Evolutionary conservation across 106 monocot genomes (phyloP).

Genomic region (Platanthera zijinensis): DNA sequence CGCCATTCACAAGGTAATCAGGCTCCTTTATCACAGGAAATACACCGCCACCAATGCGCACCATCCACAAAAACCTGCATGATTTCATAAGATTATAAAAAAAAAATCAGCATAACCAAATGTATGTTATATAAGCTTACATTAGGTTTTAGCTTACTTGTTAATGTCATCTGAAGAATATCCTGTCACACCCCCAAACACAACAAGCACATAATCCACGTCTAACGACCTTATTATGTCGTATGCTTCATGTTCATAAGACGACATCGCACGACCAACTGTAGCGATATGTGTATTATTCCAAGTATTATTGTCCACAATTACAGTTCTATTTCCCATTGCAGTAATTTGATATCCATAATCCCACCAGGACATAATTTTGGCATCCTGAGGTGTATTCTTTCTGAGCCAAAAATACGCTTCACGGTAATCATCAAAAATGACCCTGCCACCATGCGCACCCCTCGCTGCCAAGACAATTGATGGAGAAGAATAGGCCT

Average conservation of each 20-base stretch:
- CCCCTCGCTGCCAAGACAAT: slow-evolving; percentile 72
- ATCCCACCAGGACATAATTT: slow-evolving; percentile 88
- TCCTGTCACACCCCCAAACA: slow-evolving; percentile 74
- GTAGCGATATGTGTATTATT: slow-evolving; percentile 84
- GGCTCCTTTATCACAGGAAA: slow-evolving; percentile 84
- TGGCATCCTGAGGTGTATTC: slow-evolving; percentile 75
- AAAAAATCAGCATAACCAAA: not conserved
- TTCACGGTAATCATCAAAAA: slow-evolving; percentile 82
- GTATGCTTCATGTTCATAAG: slow-evolving; percentile 73
- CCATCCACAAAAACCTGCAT: slow-evolving; percentile 77
- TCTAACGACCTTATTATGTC: slow-evolving; percentile 70
- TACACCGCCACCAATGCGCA: slow-evolving; percentile 80
- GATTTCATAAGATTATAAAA: not conserved
- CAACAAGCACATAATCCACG: slow-evolving; percentile 79
- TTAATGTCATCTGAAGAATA: slow-evolving; percentile 89
- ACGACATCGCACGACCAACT: slow-evolving; percentile 76
- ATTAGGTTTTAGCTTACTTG: slow-evolving; percentile 34
- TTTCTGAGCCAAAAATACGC: slow-evolving; percentile 82
- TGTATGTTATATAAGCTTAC: not conserved
- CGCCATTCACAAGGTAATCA: slow-evolving; percentile 83
- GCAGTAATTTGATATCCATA: slow-evolving; percentile 83
- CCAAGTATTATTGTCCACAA: slow-evolving; percentile 86
- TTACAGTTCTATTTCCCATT: slow-evolving; percentile 85
- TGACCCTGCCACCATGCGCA: slow-evolving; percentile 54
- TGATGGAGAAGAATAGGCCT: slow-evolving; percentile 82